These are phyloP conservation scores for Tetrapisispora phaffii DNA, from an alignment of 805 yeast genomes.

Conservation along the genomic window DNA sequence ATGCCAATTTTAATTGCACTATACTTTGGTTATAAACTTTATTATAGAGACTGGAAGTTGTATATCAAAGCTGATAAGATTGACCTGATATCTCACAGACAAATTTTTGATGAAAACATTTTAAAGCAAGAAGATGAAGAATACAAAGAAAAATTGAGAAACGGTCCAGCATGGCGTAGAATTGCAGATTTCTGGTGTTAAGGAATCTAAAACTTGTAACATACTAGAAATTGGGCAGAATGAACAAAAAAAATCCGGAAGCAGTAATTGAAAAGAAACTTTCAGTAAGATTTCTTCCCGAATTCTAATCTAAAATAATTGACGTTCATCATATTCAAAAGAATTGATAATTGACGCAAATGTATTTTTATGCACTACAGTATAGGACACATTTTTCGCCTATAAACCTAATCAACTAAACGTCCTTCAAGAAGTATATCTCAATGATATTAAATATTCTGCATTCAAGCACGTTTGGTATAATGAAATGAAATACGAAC, in stretches of 20 bases:
- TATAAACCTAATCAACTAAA: too few species aligned
- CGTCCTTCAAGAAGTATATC: too few species aligned
- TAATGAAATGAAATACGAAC: not conserved
- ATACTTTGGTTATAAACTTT: slow-evolving; percentile 38
- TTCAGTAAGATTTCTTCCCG: not conserved
- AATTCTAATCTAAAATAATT: not conserved
- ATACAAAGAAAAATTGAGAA: slow-evolving; percentile 18
- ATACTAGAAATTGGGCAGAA: not conserved
- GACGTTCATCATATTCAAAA: not conserved
- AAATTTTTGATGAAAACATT: slow-evolving; percentile 28
- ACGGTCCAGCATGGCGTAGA: slow-evolving; percentile 21
- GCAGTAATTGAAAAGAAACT: too few species aligned
- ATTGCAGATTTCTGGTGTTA: slow-evolving; percentile 26
- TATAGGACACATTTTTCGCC: too few species aligned
- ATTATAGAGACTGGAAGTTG: slow-evolving; percentile 36
- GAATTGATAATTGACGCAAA: too few species aligned
- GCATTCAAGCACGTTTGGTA: not conserved
- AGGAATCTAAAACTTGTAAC: not conserved
- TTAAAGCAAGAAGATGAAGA: slow-evolving; percentile 29
- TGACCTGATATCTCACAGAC: slow-evolving; percentile 24
- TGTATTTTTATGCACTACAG: not conserved
- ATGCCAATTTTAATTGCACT: slow-evolving; percentile 37
- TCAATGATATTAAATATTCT: too few species aligned
- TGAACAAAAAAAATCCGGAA: too few species aligned
- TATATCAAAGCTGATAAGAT: slow-evolving; percentile 25